phyloP scores from a whole-genome alignment of 1,139 yeast species.

The Yamadazyma pseudoaaseri region DNA sequence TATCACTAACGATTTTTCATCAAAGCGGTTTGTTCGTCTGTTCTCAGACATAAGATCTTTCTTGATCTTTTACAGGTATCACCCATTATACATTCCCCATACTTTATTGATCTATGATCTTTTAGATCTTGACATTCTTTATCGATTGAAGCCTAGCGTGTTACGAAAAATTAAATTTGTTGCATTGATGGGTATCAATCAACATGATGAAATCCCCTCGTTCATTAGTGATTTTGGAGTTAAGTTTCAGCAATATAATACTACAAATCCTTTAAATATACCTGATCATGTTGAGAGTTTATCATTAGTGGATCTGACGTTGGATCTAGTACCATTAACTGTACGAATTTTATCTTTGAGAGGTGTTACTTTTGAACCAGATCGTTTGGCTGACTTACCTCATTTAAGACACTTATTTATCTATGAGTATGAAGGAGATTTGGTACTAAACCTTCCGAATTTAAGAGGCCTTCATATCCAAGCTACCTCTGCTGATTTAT shows the following conservation, averaged over 20 bases:
- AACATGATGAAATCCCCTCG: neutral
- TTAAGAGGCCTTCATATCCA: neutral
- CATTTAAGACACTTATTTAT: neutral
- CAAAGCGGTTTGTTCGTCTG: no score
- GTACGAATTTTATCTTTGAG: neutral
- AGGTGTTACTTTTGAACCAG: neutral
- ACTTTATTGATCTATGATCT: neutral
- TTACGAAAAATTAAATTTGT: neutral
- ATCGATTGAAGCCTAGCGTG: neutral
- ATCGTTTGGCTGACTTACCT: neutral
- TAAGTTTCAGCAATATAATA: neutral
- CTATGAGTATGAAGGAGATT: neutral
- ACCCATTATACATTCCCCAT: slow-evolving; percentile 5
- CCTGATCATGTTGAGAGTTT: slow-evolving; percentile 1
- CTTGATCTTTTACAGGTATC: slow-evolving; percentile 3
- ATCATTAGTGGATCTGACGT: neutral
- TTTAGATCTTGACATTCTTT: neutral
- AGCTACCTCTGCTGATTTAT: slow-evolving; percentile 1
- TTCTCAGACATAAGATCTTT: slow-evolving; percentile 2
- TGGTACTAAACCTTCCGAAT: slow-evolving; percentile 1
- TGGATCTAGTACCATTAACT: neutral
- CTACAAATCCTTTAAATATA: neutral
- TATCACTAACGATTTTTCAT: no score
- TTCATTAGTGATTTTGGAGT: neutral
- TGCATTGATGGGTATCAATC: neutral